A percentile compares a stretch with the other conserved stretches of the same genome.
phyloP scores from a whole-genome alignment of 2,329 filamentous ascomycete genomes.

The Tolypocladium endophyticum region DNA sequence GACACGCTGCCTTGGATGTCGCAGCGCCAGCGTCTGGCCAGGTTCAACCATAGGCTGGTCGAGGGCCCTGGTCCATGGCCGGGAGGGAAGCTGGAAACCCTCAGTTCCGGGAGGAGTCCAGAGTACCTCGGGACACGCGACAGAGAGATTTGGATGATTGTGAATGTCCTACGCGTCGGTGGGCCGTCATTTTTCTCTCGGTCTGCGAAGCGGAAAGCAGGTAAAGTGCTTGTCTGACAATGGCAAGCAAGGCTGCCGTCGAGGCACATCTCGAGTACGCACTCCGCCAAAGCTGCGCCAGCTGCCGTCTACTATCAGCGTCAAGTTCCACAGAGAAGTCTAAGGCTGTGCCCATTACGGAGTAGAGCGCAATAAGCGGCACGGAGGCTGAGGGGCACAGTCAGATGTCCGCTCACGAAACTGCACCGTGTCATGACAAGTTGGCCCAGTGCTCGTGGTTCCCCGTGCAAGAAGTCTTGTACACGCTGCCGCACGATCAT shows the following conservation, averaged over 20 bases:
- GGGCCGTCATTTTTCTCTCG: background rate
- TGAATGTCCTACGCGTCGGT: background rate
- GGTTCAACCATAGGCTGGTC: background rate
- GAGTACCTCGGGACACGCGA: background rate
- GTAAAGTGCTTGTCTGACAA: background rate
- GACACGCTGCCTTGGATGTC: background rate
- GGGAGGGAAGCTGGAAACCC: background rate
- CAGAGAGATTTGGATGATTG: background rate
- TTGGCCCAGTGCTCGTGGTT: background rate
- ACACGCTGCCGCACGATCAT: background rate
- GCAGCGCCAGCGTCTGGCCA: background rate
- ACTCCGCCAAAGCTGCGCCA: background rate
- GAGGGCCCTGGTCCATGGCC: background rate
- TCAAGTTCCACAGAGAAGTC: background rate
- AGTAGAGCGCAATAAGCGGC: background rate
- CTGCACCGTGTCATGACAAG: background rate
- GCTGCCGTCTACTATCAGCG: background rate
- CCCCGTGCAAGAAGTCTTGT: background rate
- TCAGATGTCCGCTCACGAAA: background rate
- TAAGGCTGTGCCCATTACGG: background rate
- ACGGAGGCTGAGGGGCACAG: background rate
- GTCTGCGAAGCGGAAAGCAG: background rate
- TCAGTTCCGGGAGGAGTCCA: background rate
- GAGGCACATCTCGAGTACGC: background rate
- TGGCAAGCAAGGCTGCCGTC: background rate